phyloP scores from a whole-genome alignment of 352 stramenopile genomes.

The Globisporangium echinulatum region DNA sequence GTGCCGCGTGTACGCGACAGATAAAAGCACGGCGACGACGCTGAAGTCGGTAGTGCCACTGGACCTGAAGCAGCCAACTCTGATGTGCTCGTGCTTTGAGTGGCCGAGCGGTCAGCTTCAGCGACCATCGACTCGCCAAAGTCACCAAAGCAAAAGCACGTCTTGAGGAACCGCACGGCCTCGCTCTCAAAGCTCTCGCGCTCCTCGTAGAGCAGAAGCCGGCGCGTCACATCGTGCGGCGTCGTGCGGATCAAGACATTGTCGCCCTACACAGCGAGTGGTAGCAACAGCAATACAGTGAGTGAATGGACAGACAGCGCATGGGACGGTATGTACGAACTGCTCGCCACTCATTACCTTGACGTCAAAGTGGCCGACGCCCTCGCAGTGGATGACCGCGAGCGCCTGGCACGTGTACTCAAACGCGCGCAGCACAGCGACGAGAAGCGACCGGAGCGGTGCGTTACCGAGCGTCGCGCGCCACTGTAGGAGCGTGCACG shows the following conservation, averaged over 20 bases:
- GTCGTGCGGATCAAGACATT: constrained; percentile 53
- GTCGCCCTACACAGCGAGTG: constrained; percentile 26
- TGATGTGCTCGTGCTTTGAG: no score
- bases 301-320: neutral
- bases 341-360: constrained; percentile 27
- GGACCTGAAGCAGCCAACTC: neutral
- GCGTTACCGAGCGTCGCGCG: constrained; percentile 14
- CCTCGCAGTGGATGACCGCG: constrained; percentile 29
- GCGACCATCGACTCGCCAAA: constrained; percentile 61
- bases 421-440: constrained; percentile 41
- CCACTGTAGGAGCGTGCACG: constrained; percentile 45
- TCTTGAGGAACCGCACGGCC: constrained; percentile 8
- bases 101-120: constrained; percentile 6
- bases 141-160: constrained; percentile 51
- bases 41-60: neutral
- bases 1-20: constrained; percentile 52
- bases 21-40: constrained; percentile 8
- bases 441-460: constrained; percentile 33
- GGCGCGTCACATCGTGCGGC: constrained; percentile 23
- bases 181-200: constrained; percentile 14
- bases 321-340: no score
- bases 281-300: neutral
- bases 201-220: constrained; percentile 21
- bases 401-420: constrained; percentile 28
- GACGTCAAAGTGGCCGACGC: constrained; percentile 61